Conservation (phyloP, 2,329 filamentous ascomycete genomes). For the Didymella glomerata region DNA sequence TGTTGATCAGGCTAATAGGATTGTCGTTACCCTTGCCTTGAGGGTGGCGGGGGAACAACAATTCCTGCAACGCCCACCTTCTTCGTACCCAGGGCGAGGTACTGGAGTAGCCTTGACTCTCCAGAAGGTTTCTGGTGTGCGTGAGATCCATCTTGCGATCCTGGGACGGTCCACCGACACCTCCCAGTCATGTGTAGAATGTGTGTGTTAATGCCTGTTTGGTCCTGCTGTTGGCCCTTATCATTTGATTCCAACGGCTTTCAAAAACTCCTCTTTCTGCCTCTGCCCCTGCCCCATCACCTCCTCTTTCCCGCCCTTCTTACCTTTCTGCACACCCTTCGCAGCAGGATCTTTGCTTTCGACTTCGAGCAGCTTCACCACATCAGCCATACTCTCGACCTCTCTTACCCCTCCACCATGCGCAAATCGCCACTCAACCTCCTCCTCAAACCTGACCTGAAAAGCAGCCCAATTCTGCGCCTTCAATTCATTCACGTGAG, state of each 20-base stretch:
- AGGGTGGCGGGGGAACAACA: too few relatives aligned
- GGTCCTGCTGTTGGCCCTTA: too few relatives aligned
- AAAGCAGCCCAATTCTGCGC: constrained; percentile 57
- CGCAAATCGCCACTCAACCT: constrained; percentile 51
- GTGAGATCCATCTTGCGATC: too few relatives aligned
- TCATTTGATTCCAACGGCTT: constrained; percentile 48
- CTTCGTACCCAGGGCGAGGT: too few relatives aligned
- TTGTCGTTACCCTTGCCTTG: too few relatives aligned
- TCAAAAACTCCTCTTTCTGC: constrained; percentile 44
- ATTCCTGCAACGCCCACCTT: too few relatives aligned
- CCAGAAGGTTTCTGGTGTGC: too few relatives aligned
- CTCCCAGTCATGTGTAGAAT: too few relatives aligned
- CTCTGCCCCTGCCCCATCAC: neutral
- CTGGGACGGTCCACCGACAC: too few relatives aligned
- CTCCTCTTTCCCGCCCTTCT: neutral
- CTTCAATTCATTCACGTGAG: constrained; percentile 55
- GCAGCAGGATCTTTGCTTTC: constrained; percentile 10
- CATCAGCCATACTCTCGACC: constrained; percentile 56
- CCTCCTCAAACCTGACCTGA: constrained; percentile 54
- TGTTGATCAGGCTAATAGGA: too few relatives aligned
- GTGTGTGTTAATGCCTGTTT: too few relatives aligned
- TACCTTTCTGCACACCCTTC: neutral
- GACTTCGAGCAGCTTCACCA: constrained; percentile 50
- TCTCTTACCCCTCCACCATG: constrained; percentile 54
- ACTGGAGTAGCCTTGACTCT: too few relatives aligned